Conservation (phyloP, 306 rosid species). For the Casuarina equisetifolia region DNA sequence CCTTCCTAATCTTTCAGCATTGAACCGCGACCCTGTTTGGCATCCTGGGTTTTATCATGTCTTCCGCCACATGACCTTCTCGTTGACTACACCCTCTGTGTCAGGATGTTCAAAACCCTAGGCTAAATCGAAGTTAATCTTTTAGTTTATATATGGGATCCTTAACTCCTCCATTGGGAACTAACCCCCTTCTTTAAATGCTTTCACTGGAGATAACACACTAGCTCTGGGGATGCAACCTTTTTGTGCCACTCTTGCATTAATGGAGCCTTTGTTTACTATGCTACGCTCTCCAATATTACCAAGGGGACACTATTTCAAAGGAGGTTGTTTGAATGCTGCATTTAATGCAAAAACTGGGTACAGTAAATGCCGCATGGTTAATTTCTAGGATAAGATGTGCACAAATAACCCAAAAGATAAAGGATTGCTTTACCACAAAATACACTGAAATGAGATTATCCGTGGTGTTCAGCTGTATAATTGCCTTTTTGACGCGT, state of each 20-base stretch:
- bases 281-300: slow-evolving; percentile 20
- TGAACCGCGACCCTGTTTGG: slow-evolving; percentile 32
- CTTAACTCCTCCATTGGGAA: slow-evolving; percentile 38
- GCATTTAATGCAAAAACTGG: slow-evolving; percentile 47
- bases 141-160: slow-evolving; percentile 30
- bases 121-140: slow-evolving; percentile 35
- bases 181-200: slow-evolving; percentile 36
- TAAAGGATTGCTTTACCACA: too few species aligned
- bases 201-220: slow-evolving; percentile 32
- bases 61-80: slow-evolving; percentile 31
- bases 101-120: slow-evolving; percentile 52
- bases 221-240: slow-evolving; percentile 20
- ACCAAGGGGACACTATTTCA: slow-evolving; percentile 31
- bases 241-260: slow-evolving; percentile 14
- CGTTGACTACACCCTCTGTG: slow-evolving; percentile 31
- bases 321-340: slow-evolving; percentile 37
- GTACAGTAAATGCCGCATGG: slow-evolving; percentile 33
- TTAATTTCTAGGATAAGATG: slow-evolving; percentile 24
- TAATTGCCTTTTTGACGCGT: slow-evolving; percentile 22
- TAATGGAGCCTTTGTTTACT: slow-evolving; percentile 19
- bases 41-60: slow-evolving; percentile 39
- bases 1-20: slow-evolving; percentile 43
- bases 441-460: too few species aligned
- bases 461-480: too few species aligned
- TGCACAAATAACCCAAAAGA: not conserved